Conservation (phyloP, 2,329 filamentous ascomycete genomes). For the Paradendryphiella salina region DNA sequence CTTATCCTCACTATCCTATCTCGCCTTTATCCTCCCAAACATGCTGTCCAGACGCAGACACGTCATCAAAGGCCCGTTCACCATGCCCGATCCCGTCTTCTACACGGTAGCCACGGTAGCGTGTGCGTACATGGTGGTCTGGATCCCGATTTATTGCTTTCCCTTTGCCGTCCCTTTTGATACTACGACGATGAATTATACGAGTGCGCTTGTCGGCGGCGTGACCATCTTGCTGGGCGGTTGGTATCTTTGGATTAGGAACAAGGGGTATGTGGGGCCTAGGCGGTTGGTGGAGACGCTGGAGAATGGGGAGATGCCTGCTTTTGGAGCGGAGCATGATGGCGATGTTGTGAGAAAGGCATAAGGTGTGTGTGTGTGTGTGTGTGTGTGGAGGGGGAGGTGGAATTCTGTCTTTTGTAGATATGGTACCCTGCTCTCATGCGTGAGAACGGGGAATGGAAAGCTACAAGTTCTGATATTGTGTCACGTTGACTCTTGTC, state of each 20-base stretch:
- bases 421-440: too few relatives aligned
- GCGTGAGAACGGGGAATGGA: too few relatives aligned
- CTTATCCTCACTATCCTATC: constrained; percentile 60
- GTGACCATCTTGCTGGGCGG: constrained; percentile 54
- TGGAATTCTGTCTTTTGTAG: too few relatives aligned
- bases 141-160: constrained; percentile 67
- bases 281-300: constrained; percentile 29
- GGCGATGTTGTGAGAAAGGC: not conserved
- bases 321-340: not conserved
- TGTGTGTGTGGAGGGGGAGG: not conserved
- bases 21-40: constrained; percentile 63
- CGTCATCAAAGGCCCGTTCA: constrained; percentile 62
- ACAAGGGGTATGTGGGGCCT: constrained; percentile 48
- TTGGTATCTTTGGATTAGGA: constrained; percentile 49
- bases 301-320: constrained; percentile 11
- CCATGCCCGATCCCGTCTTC: constrained; percentile 49
- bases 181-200: constrained; percentile 59
- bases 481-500: too few relatives aligned
- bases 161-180: constrained; percentile 53
- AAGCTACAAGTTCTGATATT: too few relatives aligned
- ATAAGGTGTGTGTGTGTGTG: not conserved
- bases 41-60: constrained; percentile 46
- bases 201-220: constrained; percentile 57
- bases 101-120: constrained; percentile 58
- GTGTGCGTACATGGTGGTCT: constrained; percentile 62